Evolutionary conservation across 2,329 filamentous ascomycete species (phyloP), one percentile per base, ranked within the genome.

Genomic region (Fusarium begoniae): DNA sequence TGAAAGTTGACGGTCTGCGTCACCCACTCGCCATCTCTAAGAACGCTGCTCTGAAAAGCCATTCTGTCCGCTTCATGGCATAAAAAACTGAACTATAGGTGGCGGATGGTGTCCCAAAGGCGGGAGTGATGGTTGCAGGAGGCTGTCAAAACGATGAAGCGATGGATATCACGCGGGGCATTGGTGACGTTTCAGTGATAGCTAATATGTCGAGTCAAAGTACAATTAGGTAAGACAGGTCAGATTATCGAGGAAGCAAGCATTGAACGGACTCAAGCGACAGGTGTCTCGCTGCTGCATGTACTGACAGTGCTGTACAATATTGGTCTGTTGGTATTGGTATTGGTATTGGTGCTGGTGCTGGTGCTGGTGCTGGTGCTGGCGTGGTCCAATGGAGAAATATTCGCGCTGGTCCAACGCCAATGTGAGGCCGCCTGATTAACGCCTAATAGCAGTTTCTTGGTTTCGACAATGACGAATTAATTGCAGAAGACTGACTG

Each of bases 11-110:
- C 82, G 2, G 83, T 89, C 74, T 87, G 83, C n/a, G 86, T 87
- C 41, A 90, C 86, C 89, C 89, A 91, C 79, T 86, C 81, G 69
- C 89, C 88, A 75, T 88, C 82, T 69, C 86, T 83, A 30, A 89
- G 78, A 69, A 90, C 84, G 70, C 85, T 88, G 41, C 87, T 87
- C 76, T 90, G 87, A 66, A 90, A 85, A 61, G 87, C 82, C 83
- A 84, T 84, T 44, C 18, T 80, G 63, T 53, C 66, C 53, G 60
- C 43, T 57, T 72, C 76, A 76, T 79, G 75, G 55, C 74, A 80
- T 66, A 65, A 47, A 10, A 63, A 47, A 55, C 37, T 38, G 45
- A 44, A 30, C 15, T 30, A 28, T 57, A 24, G 48, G 45, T 37
- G 51, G 53, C 54, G 35, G 58, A 22, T 45, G 38, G 40, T 51